Evolutionary conservation across 768 basidiomycete genomes (phyloP).

Genomic region (Megacollybia marginata): DNA sequence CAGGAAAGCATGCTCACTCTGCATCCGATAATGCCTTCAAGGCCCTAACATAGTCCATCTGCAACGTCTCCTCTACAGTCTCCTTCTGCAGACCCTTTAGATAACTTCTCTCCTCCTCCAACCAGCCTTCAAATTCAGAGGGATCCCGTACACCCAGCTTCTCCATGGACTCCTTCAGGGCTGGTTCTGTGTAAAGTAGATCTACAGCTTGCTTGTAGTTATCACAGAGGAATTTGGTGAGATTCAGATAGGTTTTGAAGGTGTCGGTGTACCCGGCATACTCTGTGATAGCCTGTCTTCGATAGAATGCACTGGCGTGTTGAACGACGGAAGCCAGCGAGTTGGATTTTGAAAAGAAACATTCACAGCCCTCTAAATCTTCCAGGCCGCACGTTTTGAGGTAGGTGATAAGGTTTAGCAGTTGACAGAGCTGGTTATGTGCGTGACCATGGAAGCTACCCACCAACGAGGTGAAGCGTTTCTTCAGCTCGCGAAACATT

Average conservation of each 20-base stretch:
- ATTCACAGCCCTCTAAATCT: conserved; percentile 13
- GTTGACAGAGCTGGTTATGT: conserved; percentile 14
- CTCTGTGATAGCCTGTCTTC: not conserved
- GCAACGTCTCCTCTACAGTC: conserved; percentile 7
- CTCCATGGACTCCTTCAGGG: not conserved
- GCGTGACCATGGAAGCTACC: conserved; percentile 14
- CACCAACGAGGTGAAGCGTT: conserved; percentile 6
- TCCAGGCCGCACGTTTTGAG: conserved; percentile 10
- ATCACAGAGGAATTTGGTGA: conserved; percentile 2
- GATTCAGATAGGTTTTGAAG: not conserved
- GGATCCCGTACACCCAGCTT: conserved; percentile 1
- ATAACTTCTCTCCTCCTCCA: conserved; percentile 8
- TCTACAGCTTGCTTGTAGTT: conserved; percentile 9
- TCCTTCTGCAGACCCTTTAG: conserved; percentile 6
- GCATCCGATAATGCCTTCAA: not conserved
- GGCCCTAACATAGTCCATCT: conserved; percentile 5
- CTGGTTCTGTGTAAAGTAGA: not conserved
- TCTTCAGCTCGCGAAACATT: conserved; percentile 2
- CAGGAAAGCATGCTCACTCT: not conserved
- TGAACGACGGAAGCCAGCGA: conserved; percentile 3
- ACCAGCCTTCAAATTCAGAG: conserved; percentile 4
- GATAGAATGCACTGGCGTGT: conserved; percentile 11
- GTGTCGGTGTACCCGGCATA: not conserved
- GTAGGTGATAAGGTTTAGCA: conserved; percentile 10
- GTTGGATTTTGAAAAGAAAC: conserved; percentile 12